These are phyloP conservation scores for Micractinium sp. DNA, from an alignment of 139 green algal species.

Conservation along the genomic window DNA sequence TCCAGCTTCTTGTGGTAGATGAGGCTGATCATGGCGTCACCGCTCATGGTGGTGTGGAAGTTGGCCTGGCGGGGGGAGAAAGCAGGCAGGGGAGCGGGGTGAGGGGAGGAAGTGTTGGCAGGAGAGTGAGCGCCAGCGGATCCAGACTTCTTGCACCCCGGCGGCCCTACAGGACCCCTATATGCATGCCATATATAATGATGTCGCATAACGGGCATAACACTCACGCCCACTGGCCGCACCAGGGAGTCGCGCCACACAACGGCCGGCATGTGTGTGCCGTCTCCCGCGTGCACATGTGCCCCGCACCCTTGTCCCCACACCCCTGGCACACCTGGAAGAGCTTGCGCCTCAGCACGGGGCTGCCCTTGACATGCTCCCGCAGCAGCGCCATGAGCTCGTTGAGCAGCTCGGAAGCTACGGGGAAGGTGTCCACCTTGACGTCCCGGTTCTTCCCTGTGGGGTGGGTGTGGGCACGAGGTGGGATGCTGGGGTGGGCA, in stretches of 20 bases:
- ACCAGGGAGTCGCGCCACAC: no score
- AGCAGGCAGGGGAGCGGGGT: background rate
- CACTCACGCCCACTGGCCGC: no score
- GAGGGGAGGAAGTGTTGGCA: background rate
- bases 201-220: no score
- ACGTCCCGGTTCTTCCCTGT: conserved; percentile 34
- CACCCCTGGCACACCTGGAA: conserved; percentile 57
- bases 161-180: no score
- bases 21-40: conserved; percentile 86
- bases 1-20: conserved; percentile 89
- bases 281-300: no score
- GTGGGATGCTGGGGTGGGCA: no score
- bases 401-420: conserved; percentile 83
- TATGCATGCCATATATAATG: no score
- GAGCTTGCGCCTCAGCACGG: conserved; percentile 61
- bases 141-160: no score
- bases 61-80: conserved; percentile 63
- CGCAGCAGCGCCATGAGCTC: conserved; percentile 82
- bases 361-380: conserved; percentile 38
- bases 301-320: background rate
- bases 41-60: conserved; percentile 89
- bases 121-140: background rate
- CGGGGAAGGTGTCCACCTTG: conserved; percentile 80
- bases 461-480: no score
- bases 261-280: no score